Evolutionary conservation across 2,329 filamentous ascomycete genomes (phyloP).

Genomic region (Neocucurbitaria cava): DNA sequence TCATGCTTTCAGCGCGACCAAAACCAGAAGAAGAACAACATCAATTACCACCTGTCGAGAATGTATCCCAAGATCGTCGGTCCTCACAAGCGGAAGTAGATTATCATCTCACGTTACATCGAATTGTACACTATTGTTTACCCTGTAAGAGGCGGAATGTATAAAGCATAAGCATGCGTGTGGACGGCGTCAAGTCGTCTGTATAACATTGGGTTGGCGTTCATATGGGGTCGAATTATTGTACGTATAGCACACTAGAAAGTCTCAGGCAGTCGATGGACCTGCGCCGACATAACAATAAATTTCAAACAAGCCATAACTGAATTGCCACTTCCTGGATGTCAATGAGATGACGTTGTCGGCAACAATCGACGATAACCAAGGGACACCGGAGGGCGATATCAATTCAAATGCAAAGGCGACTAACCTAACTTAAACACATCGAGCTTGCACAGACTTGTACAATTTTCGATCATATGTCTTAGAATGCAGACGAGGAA

Average conservation of each 20-base stretch:
- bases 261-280: conserved; percentile 2
- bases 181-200: conserved; percentile 26
- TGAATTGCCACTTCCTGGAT: not conserved
- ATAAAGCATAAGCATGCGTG: conserved; percentile 19
- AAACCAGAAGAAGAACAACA: conserved; percentile 71
- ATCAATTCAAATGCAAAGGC: not conserved
- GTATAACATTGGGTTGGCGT: conserved; percentile 26
- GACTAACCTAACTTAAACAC: not conserved
- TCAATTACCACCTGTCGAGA: conserved; percentile 90
- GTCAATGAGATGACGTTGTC: not conserved
- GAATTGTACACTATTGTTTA: conserved; percentile 40
- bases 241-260: conserved; percentile 18
- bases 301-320: not conserved
- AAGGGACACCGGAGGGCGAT: no score
- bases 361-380: not conserved
- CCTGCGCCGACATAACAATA: not conserved
- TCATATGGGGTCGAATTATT: conserved; percentile 16
- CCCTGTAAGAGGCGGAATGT: conserved; percentile 13
- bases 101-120: not conserved
- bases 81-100: conserved; percentile 69
- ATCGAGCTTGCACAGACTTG: not conserved
- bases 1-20: conserved; percentile 58
- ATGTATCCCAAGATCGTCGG: conserved; percentile 77
- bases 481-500: not conserved
- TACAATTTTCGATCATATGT: not conserved